These are phyloP conservation scores for Pyrenula aspistea DNA, from an alignment of 495 filamentous ascomycete genomes.

Conservation along the genomic window DNA sequence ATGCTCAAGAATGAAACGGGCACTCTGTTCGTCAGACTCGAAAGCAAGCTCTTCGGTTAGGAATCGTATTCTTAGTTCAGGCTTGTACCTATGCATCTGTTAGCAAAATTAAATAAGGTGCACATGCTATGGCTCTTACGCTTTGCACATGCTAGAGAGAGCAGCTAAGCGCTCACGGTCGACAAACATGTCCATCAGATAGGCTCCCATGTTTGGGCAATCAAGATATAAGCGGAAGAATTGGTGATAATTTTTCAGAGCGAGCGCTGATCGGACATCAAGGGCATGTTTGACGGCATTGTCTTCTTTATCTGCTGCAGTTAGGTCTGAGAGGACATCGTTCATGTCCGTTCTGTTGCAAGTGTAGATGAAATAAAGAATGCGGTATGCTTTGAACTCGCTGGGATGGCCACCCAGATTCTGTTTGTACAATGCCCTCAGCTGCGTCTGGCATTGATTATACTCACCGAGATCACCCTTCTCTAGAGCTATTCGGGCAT, in stretches of 20 bases:
- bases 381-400: slow-evolving; percentile 99
- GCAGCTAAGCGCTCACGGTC: slow-evolving; percentile 84
- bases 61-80: slow-evolving; percentile 77
- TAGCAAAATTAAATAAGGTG: slow-evolving; percentile 14
- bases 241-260: slow-evolving; percentile 89
- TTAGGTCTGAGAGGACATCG: slow-evolving; percentile 95
- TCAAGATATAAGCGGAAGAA: slow-evolving; percentile 94
- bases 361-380: slow-evolving; percentile 98
- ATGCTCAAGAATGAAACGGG: slow-evolving; percentile 75
- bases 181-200: slow-evolving; percentile 98
- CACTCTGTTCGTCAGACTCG: slow-evolving; percentile 80
- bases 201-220: slow-evolving; percentile 93
- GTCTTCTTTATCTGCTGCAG: slow-evolving; percentile 81
- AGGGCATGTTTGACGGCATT: slow-evolving; percentile 80
- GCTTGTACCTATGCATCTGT: slow-evolving; percentile 63
- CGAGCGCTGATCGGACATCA: slow-evolving; percentile 79
- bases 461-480: slow-evolving; percentile 99
- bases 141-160: slow-evolving; percentile 80
- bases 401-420: slow-evolving; percentile 79
- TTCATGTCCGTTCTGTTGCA: slow-evolving; percentile 97
- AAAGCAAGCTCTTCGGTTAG: slow-evolving; percentile 93
- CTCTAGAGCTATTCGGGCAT: slow-evolving; percentile 94
- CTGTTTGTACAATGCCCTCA: slow-evolving; percentile 77
- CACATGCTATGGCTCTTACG: slow-evolving; percentile 49
- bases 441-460: slow-evolving; percentile 99